Conservation (phyloP, 768 basidiomycete genomes). For the Serendipita sp. region DNA sequence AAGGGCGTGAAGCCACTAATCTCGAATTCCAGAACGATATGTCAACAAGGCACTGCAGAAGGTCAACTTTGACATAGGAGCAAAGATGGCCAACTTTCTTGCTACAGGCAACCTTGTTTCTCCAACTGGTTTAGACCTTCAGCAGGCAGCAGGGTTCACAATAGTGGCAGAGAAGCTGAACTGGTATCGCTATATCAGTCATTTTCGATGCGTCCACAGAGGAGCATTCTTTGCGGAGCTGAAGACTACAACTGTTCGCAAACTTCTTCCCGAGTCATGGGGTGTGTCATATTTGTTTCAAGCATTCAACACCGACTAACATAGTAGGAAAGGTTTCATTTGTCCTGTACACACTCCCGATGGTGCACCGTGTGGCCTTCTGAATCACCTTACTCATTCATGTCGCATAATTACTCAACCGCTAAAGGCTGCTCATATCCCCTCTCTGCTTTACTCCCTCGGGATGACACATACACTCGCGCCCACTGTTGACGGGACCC, state of each 20-base stretch:
- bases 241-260: conserved; percentile 94
- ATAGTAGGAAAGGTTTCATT: conserved; percentile 53
- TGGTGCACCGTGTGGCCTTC: conserved; percentile 90
- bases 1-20: not conserved
- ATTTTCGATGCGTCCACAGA: conserved; percentile 96
- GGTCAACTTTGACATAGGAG: conserved; percentile 83
- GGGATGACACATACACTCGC: conserved; percentile 91
- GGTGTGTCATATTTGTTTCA: conserved; percentile 31
- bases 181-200: conserved; percentile 95
- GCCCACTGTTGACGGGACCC: conserved; percentile 55
- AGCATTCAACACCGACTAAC: not conserved
- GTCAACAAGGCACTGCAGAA: conserved; percentile 56
- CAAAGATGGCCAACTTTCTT: conserved; percentile 81
- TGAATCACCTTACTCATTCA: conserved; percentile 88
- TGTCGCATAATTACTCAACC: conserved; percentile 79
- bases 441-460: conserved; percentile 61
- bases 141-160: conserved; percentile 96
- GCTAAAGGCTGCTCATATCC: conserved; percentile 62
- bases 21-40: conserved; percentile 47
- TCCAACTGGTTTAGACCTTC: conserved; percentile 86
- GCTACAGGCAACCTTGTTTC: conserved; percentile 94
- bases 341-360: conserved; percentile 99
- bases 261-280: conserved; percentile 95
- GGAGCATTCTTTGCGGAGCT: conserved; percentile 98
- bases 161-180: conserved; percentile 98